phyloP scores from a whole-genome alignment of 345 rosid species.

The Geranium brycei region DNA sequence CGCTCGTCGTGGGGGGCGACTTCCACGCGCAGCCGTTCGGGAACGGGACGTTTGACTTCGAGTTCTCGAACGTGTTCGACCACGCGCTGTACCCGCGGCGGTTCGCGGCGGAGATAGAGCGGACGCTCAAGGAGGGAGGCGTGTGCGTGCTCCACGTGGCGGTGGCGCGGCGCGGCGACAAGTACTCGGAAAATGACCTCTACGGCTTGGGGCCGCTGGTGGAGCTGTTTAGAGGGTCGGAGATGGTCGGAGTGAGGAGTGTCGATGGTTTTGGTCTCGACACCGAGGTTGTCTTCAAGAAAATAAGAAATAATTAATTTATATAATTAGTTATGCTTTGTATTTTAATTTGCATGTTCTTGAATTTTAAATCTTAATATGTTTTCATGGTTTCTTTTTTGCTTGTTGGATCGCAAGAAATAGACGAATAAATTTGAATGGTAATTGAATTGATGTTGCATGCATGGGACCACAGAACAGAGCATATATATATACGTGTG shows the following conservation, averaged over 20 bases:
- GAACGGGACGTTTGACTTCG: conserved; percentile 58
- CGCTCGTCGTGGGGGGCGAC: conserved; percentile 64
- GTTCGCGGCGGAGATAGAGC: conserved; percentile 70
- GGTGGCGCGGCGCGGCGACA: conserved; percentile 43
- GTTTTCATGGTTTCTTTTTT: too few species aligned
- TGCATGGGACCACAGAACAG: too few species aligned
- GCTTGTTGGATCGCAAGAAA: too few species aligned
- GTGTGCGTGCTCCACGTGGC: conserved; percentile 71
- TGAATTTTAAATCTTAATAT: too few species aligned
- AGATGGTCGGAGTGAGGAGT: conserved; percentile 45
- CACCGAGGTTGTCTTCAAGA: conserved; percentile 56
- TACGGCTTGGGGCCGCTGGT: conserved; percentile 44
- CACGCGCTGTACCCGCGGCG: conserved; percentile 67
- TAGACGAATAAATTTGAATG: too few species aligned
- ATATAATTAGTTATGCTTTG: too few species aligned
- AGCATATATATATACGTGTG: too few species aligned
- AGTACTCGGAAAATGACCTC: conserved; percentile 83
- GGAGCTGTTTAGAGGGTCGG: conserved; percentile 37
- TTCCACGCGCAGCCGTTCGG: conserved; percentile 70
- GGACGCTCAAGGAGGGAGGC: conserved; percentile 65
- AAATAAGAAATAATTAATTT: too few species aligned
- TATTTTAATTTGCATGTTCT: too few species aligned
- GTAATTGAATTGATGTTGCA: too few species aligned
- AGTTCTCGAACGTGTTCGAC: conserved; percentile 89
- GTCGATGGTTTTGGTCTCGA: conserved; percentile 94